Base-by-base conservation (phyloP, 2,329 filamentous ascomycete genomes). In the Corynespora cassiicola region DNA sequence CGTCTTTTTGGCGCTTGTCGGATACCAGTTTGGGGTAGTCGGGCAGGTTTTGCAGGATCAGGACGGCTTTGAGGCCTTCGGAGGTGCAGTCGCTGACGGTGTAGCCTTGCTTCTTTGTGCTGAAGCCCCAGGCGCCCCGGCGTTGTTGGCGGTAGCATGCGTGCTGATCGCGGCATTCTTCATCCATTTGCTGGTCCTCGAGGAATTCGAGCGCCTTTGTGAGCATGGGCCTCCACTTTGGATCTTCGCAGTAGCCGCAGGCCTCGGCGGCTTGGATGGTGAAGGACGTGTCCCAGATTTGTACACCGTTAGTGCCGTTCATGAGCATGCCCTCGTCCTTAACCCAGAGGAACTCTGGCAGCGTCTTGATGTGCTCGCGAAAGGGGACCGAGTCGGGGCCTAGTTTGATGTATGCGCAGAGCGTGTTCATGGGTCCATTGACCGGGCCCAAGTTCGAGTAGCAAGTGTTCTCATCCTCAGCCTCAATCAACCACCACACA, bases 251-350 rank as follows among this genome's bases (percentile, higher is more conserved):
- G 17, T 96, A 79, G 0, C 88, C 90, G 6, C 88, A 85, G 31
- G 89, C 88, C 35, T 89, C 80, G 5, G 88, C 81, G 1, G 88
- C 86, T 66, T 96, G 90, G 21, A 96, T 89, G 12, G 86, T 74
- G 62, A 97, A 97, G 1, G 90, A 81, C 0, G 94, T 99, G 63
- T 99, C 94, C 94, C 94, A 99, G 50, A 85, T 87, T 68, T 99
- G 94, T 2, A 97, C 91, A n/a, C 94, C 94, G 54, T 99, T 97
- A 7, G 94, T 99, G 23, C 94, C 94, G 56, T 96, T 96, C 70
- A 86, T 86, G 31, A 97, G 78, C 88, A 99, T 90, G 5, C 94
- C 94, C 63, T 96, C 91, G 21, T 84, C 69, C 49, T 95, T 96
- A 32, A 99, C 77, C 91, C 94, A 99, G 19, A 99, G 69, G 46